These are phyloP conservation scores for Backusella mclennaniae DNA, from an alignment of 192 early-diverging fungal genomes.

Conservation along the genomic window DNA sequence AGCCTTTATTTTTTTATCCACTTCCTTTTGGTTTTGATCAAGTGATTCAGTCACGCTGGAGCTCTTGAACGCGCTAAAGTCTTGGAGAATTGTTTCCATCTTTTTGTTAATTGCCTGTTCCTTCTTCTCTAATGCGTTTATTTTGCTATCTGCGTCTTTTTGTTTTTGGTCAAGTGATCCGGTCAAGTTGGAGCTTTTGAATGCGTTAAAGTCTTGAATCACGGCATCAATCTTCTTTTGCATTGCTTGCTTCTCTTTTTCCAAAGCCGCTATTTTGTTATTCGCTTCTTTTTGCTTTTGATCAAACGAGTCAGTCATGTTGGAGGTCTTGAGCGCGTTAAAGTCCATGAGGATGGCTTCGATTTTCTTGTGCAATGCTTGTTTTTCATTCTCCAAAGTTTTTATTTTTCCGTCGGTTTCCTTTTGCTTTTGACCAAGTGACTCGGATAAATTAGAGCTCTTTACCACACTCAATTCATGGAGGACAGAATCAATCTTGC, in stretches of 20 bases:
- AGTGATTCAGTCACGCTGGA: not conserved
- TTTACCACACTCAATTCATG: not conserved
- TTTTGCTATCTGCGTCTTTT: not conserved
- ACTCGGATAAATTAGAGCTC: not conserved
- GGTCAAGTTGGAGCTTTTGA: not conserved
- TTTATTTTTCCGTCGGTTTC: not conserved
- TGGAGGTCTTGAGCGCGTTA: not conserved
- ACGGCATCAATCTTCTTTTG: not conserved
- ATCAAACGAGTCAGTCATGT: not conserved
- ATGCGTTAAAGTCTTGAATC: not conserved
- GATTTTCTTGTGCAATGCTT: not conserved
- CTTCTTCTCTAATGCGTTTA: not conserved
- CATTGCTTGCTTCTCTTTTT: not conserved
- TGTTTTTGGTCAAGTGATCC: not conserved
- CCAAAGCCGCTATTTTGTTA: not conserved
- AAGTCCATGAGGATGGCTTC: not conserved
- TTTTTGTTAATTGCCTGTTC: not conserved
- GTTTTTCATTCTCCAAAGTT: not conserved
- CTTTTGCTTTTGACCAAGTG: not conserved
- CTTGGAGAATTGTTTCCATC: not conserved
- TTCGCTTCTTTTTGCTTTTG: not conserved
- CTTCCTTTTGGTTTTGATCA: not conserved
- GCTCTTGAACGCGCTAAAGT: not conserved
- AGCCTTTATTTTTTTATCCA: not conserved
- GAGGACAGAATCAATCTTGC: not conserved